These are phyloP conservation scores for Endoconidiophora laricicola DNA, from an alignment of 2,329 filamentous ascomycete genomes.

Conservation along the genomic window DNA sequence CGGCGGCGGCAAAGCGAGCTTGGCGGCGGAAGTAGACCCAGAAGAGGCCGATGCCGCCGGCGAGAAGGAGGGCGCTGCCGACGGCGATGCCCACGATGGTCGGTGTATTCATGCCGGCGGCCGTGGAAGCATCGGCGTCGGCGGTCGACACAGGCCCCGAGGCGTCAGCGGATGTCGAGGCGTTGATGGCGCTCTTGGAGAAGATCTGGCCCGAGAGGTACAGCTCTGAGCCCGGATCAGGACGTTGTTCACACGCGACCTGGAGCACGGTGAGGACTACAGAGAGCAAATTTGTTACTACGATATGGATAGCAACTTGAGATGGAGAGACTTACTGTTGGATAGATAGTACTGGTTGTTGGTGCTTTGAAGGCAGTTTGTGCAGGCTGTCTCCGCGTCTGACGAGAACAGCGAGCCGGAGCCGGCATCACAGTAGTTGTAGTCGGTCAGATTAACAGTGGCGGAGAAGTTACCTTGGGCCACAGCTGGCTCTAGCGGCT, in stretches of 20 bases:
- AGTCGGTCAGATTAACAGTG: slow-evolving; percentile 16
- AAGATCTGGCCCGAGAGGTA: slow-evolving; percentile 30
- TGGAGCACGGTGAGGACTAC: slow-evolving; percentile 31
- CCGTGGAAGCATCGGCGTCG: slow-evolving; percentile 17
- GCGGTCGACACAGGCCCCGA: slow-evolving; percentile 5
- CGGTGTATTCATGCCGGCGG: slow-evolving; percentile 26
- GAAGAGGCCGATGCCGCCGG: slow-evolving; percentile 28
- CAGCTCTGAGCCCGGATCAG: slow-evolving; percentile 22
- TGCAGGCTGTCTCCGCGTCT: slow-evolving; percentile 21
- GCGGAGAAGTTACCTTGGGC: slow-evolving; percentile 19
- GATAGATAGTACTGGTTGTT: slow-evolving; percentile 26
- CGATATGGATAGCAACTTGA: neutral
- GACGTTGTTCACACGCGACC: slow-evolving; percentile 31
- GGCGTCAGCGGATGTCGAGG: slow-evolving; percentile 7
- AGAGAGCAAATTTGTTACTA: slow-evolving; percentile 9
- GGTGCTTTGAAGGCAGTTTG: slow-evolving; percentile 27
- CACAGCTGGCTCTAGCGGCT: slow-evolving; percentile 24
- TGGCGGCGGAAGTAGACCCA: slow-evolving; percentile 31
- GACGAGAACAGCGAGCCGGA: slow-evolving; percentile 19
- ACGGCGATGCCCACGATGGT: slow-evolving; percentile 38
- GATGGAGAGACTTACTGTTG: slow-evolving; percentile 27
- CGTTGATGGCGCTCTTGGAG: slow-evolving; percentile 20
- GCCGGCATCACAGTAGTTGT: slow-evolving; percentile 27
- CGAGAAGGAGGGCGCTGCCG: slow-evolving; percentile 27
- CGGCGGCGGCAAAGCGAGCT: slow-evolving; percentile 14